Evolutionary conservation across 2,329 filamentous ascomycete species (phyloP).

Genomic region (Xylaria multiplex): DNA sequence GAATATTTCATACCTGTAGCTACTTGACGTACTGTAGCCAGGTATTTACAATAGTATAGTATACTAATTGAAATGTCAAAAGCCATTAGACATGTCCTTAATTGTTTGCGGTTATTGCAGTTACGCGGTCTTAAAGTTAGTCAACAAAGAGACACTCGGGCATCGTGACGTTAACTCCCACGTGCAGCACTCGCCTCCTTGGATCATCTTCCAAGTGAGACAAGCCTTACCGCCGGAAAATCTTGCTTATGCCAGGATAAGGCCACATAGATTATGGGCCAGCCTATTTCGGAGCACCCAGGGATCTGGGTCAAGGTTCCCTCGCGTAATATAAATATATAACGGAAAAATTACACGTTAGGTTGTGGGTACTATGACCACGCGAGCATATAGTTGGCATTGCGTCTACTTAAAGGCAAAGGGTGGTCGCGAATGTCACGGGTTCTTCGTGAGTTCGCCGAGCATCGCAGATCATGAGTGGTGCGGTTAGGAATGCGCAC

Average conservation of each 20-base stretch:
- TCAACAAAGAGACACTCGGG: slow-evolving; percentile 37
- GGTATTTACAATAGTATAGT: too few species aligned
- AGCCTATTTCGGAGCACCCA: not conserved
- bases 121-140: slow-evolving; percentile 35
- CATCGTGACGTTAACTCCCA: slow-evolving; percentile 10
- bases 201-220: slow-evolving; percentile 47
- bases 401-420: slow-evolving; percentile 47
- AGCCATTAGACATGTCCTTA: too few species aligned
- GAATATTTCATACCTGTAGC: too few species aligned
- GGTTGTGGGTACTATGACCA: slow-evolving; percentile 52
- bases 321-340: slow-evolving; percentile 45
- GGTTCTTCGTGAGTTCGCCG: slow-evolving; percentile 53
- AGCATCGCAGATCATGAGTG: slow-evolving; percentile 45
- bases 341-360: slow-evolving; percentile 41
- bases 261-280: slow-evolving; percentile 38
- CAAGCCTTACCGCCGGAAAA: slow-evolving; percentile 49
- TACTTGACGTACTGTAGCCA: too few species aligned
- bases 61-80: too few species aligned
- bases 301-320: slow-evolving; percentile 41
- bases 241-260: slow-evolving; percentile 51
- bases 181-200: slow-evolving; percentile 41
- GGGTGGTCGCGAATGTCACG: slow-evolving; percentile 53
- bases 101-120: too few species aligned
- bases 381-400: slow-evolving; percentile 43
- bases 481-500: slow-evolving; percentile 51